Evolutionary conservation across 306 rosid genomes (phyloP).

Genomic region (Cyclanthera cordifolia): DNA sequence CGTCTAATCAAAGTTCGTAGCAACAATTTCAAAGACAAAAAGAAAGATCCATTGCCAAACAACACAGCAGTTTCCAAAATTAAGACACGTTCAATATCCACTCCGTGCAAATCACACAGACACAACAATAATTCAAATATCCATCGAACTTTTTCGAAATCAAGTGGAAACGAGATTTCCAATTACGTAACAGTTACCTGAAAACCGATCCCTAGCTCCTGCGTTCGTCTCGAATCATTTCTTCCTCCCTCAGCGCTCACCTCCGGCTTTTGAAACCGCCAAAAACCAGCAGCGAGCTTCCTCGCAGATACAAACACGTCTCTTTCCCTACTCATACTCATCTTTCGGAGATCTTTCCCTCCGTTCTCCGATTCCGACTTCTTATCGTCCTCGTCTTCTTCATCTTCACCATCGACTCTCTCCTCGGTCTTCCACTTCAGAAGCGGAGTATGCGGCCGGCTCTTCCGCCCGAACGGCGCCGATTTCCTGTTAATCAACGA

Average conservation of each 20-base stretch:
- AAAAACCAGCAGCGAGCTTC: slow-evolving; percentile 76
- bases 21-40: neutral
- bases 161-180: slow-evolving; percentile 20
- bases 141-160: too few relatives aligned
- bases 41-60: neutral
- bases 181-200: slow-evolving; percentile 34
- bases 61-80: neutral
- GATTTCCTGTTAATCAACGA: slow-evolving; percentile 26
- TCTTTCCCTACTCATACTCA: slow-evolving; percentile 22
- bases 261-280: slow-evolving; percentile 77
- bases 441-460: slow-evolving; percentile 74
- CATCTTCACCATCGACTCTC: slow-evolving; percentile 13
- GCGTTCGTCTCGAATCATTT: slow-evolving; percentile 13
- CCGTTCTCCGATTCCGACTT: slow-evolving; percentile 21
- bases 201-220: slow-evolving; percentile 38
- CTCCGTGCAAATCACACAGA: neutral
- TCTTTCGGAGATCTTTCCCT: slow-evolving; percentile 26
- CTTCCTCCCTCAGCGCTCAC: slow-evolving; percentile 19
- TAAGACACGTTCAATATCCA: neutral
- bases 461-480: slow-evolving; percentile 34
- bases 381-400: slow-evolving; percentile 23
- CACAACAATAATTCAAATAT: slow-evolving; percentile 8
- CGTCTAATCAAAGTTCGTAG: neutral
- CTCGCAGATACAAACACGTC: slow-evolving; percentile 51
- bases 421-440: slow-evolving; percentile 49